Base-by-base conservation (phyloP, 768 basidiomycete species). In the Agaricus bisporus region DNA sequence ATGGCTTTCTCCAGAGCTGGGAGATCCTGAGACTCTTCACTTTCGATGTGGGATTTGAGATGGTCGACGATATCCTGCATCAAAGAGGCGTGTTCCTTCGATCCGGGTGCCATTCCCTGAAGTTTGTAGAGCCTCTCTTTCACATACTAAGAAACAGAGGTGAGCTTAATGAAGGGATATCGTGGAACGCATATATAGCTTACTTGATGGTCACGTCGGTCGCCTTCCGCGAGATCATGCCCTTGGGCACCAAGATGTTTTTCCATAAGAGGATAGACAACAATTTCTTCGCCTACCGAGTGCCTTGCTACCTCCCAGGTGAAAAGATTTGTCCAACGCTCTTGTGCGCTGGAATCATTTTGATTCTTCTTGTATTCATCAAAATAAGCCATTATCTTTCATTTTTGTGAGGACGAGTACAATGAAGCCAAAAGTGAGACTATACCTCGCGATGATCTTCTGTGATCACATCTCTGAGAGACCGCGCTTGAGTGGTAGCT, bases 11-110 rank as follows among this genome's bases (percentile, higher is more conserved):
- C 78, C 17, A 84, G 71, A 15, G 71, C 59, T 1, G 82, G 82
- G 0, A 85, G 71, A 62, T 86, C 83, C 14, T 78, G 68, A 28
- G 64, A 61, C 61, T 85, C 83, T 56, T 86, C 83, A 59, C 71
- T 72, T 43, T 81, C 76, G 60, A 80, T 81, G 64, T 83, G 81
- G 8, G 72, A 64, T 50, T 68, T 74, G 54, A 85, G 62, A 41
- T 73, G 69, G 7, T 68, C 67, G 72, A 84, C 78, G 37, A 80
- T 64, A 6, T 64, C 57, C 49, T 70, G 73, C 29, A 86, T 59
- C 5, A 72, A 55, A 1, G 58, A 38, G 45, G 76, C 67, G 58
- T 79, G 79, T 41, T 79, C 74, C 2, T 54, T 36, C 1, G 74
- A 70, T 11, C 77, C 79, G 1, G 74, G 66, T 0, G 63, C 59